Base-by-base conservation (phyloP, 768 basidiomycete genomes). In the Lentinus brumalis region DNA sequence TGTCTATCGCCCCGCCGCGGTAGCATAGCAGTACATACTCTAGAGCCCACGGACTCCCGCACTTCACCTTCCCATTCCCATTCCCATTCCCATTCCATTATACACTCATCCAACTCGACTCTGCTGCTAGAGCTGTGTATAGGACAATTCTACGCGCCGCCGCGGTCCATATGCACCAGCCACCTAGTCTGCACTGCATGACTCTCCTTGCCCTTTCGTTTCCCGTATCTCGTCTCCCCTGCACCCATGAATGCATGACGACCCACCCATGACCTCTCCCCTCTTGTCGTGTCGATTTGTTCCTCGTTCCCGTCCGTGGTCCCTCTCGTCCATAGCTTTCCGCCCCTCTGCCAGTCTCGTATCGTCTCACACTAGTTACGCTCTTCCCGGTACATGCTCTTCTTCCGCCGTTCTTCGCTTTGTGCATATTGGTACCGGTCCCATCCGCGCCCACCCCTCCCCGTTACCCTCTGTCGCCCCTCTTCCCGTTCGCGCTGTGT, bases 401-500 rank as follows among this genome's bases (percentile, higher is more conserved):
- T 26, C 21, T 60, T 57, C 41, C 42, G 46, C 55, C 39, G 44
- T 62, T 38, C 53, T 55, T 55, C 53, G 53, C 42, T 45, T 55
- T 55, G 53, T 59, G 44, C 32, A 59, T 59, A 63, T 63, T 59
- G 47, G 50, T 30, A 50, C 62, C 61, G 62, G 62, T 49, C 62
- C 62, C 57, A 57, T 57, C 62, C 60, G 53, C 49, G 32, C 61
- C 55, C 35, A 35, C 50, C 60, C 56, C 66, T 62, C 29, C 58
- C 54, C 64, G 59, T 40, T 65, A 61, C 61, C 64, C 58, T 40
- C 55, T 54, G 53, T 60, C 57, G 59, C 64, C 62, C 60, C 64
- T 66, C 65, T 66, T 66, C 64, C 29, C 47, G 55, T 66, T 66
- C 63, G 63, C 62, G 56, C 50, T 67, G 66, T 67, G 66, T 61